phyloP scores from a whole-genome alignment of 148 eudicot genomes.

The Camellia lanceoleosa region DNA sequence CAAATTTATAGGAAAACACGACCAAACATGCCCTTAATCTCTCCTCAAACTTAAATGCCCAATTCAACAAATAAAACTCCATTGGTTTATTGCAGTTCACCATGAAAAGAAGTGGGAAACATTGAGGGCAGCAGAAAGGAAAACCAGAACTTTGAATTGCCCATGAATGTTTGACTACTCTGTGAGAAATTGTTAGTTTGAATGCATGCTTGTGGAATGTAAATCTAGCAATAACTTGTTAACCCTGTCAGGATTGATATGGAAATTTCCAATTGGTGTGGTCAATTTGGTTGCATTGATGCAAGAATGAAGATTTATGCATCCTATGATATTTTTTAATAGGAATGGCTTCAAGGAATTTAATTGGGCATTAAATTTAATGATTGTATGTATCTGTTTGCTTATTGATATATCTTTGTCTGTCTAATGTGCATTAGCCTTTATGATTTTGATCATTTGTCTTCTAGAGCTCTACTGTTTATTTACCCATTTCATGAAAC shows the following conservation, averaged over 20 bases:
- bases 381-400: background rate
- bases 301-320: background rate
- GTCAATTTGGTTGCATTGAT: background rate
- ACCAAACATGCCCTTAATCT: background rate
- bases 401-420: background rate
- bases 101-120: background rate
- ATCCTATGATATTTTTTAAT: background rate
- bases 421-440: background rate
- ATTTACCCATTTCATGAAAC: background rate
- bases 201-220: background rate
- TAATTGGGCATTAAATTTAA: background rate
- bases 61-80: background rate
- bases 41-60: background rate
- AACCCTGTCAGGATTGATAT: too few relatives aligned
- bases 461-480: too few relatives aligned
- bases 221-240: background rate
- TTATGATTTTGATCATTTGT: background rate
- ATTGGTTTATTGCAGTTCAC: background rate
- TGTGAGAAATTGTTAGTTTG: constrained; percentile 4
- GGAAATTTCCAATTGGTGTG: background rate
- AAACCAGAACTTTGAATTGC: too few relatives aligned
- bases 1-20: too few relatives aligned
- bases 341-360: background rate
- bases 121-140: background rate
- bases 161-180: background rate